Conservation (phyloP, 192 early-diverging fungal species). For the Phlyctochytrium arcticum region DNA sequence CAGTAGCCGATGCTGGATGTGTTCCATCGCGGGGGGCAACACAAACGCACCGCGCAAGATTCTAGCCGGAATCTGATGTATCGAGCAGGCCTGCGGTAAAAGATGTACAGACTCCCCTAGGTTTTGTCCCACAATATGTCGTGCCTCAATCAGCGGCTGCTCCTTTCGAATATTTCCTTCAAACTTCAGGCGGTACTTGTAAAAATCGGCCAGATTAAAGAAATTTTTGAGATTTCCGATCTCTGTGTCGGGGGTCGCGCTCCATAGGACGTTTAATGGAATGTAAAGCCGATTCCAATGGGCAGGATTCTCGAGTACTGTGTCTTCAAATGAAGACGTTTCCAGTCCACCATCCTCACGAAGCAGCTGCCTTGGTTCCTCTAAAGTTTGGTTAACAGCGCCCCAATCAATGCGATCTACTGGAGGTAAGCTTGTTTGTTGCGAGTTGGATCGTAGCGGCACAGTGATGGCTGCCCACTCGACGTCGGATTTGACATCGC, state of each 20-base stretch:
- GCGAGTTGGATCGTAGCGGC: too few relatives aligned
- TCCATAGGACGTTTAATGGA: conserved; percentile 18
- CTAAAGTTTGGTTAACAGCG: neutral
- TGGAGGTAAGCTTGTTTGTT: too few relatives aligned
- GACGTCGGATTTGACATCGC: conserved; percentile 1
- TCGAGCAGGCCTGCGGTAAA: conserved; percentile 39
- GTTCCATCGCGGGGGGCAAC: conserved; percentile 33
- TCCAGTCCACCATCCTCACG: neutral
- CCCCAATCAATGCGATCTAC: conserved; percentile 15
- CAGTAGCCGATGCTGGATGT: conserved; percentile 29
- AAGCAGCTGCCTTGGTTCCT: neutral
- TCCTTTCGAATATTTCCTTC: conserved; percentile 11
- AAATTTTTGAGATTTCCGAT: conserved; percentile 24
- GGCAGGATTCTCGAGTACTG: conserved; percentile 24
- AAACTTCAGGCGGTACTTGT: conserved; percentile 27
- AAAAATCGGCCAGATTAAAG: conserved; percentile 22
- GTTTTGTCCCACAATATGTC: conserved; percentile 25
- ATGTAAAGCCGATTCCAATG: conserved; percentile 34
- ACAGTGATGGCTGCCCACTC: conserved; percentile 23
- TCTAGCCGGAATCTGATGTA: conserved; percentile 27
- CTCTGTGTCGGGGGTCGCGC: neutral
- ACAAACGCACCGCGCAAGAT: conserved; percentile 16
- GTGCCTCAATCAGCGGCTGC: conserved; percentile 38
- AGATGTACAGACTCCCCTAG: conserved; percentile 7
- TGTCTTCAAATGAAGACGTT: conserved; percentile 2